Base-by-base conservation (phyloP, 306 rosid genomes). In the Cercis canadensis region DNA sequence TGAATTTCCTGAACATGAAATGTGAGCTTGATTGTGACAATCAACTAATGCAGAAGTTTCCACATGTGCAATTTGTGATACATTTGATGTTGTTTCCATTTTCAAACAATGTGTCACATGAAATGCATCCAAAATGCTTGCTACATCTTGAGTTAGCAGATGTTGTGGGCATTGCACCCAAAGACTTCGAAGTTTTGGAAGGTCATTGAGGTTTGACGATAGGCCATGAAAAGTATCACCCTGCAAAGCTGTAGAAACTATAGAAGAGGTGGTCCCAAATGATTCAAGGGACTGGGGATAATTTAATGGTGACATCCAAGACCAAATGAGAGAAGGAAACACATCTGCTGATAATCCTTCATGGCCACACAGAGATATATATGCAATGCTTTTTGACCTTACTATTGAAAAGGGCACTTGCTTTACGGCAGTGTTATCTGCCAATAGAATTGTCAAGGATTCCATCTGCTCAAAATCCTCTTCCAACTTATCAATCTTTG, bases 361-460 rank as follows among this genome's bases (percentile, higher is more conserved):
- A 33, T 43, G 66, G 9, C 81, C 77, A 56, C 72, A 18, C 3
- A 82, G n/a, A 57, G 56, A 54, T 18, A 82, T 12, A 29, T 4
- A 4, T 14, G 29, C 29, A 24, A 3, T 24, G 29, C 29, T 24
- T 24, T 24, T 24, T 24, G 29, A 24, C 29, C 17, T 11, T 5
- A 11, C 32, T 8, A 69, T 62, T 16, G 40, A 67, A 1, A 1
- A 34, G 29, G 78, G 81, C 0, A 70, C 10, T 19, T 45, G 10
- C 16, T 47, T 55, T 16, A 80, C 75, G 6, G 70, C 33, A 33
- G 84, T 65, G 39, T 75, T 14, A 19, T 80, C 81, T 4, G 75
- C 81, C 7, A 37, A 0, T 2, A 53, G 11, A 53, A 8, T 18
- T 9, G 9, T 53, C 58, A 19, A 53, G 58, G 31, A 53, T 11